Evolutionary conservation across 2,329 filamentous ascomycete genomes (phyloP).

Genomic region (Talaromyces rugulosus): DNA sequence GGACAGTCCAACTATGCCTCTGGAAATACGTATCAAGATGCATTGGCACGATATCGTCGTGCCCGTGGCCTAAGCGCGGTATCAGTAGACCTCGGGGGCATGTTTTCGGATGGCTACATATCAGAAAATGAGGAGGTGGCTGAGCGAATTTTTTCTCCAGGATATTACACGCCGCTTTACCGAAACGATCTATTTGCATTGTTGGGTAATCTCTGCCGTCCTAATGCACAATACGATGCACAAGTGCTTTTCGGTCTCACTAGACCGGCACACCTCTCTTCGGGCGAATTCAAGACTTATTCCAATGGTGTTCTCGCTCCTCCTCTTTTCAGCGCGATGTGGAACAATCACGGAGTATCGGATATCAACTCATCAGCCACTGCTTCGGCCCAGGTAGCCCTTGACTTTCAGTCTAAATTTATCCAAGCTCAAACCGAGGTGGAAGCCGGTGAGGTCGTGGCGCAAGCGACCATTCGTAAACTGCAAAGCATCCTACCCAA

Average conservation of each 20-base stretch:
- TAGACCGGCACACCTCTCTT: neutral
- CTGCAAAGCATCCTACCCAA: neutral
- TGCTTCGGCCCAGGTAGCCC: neutral
- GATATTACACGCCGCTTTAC: neutral
- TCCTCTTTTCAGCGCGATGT: neutral
- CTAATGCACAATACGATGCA: neutral
- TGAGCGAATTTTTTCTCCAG: neutral
- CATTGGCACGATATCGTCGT: conserved; percentile 21
- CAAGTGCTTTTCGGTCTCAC: neutral
- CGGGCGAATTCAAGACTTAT: neutral
- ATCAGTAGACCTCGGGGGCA: conserved; percentile 25
- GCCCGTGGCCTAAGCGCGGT: conserved; percentile 7
- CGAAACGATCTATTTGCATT: neutral
- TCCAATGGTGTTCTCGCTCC: neutral
- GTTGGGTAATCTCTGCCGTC: neutral
- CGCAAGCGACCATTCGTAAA: neutral
- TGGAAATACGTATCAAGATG: conserved; percentile 10
- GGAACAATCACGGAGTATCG: neutral
- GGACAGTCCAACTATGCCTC: conserved; percentile 11
- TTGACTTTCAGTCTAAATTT: neutral
- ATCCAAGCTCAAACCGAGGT: neutral
- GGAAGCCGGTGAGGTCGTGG: neutral
- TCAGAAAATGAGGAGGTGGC: neutral
- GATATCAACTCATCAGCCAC: neutral
- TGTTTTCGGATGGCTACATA: conserved; percentile 21